These are phyloP conservation scores for Calcarisporium arbuscula DNA, from an alignment of 2,329 filamentous ascomycete species.

Conservation along the genomic window DNA sequence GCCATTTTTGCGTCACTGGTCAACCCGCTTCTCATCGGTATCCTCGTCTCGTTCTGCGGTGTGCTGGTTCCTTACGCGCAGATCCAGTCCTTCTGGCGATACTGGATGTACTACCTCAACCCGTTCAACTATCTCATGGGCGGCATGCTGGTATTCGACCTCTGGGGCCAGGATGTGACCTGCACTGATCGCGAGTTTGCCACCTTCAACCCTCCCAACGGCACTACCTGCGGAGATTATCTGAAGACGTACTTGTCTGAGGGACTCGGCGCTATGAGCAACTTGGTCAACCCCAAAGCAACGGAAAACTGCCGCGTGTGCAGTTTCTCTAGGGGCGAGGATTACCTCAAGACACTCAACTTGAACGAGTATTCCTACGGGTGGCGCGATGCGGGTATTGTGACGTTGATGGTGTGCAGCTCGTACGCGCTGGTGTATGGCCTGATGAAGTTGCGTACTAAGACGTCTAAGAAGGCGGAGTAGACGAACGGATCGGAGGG, in stretches of 20 bases:
- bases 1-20: constrained; percentile 52
- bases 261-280: constrained; percentile 38
- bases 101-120: constrained; percentile 58
- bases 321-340: constrained; percentile 48
- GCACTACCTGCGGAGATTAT: constrained; percentile 53
- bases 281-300: constrained; percentile 55
- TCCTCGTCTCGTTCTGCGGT: constrained; percentile 66
- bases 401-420: constrained; percentile 47
- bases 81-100: constrained; percentile 61
- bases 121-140: constrained; percentile 58
- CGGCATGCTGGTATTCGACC: constrained; percentile 44
- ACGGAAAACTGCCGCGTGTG: constrained; percentile 53
- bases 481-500: constrained; percentile 10
- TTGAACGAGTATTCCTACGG: constrained; percentile 55
- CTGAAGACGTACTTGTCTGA: constrained; percentile 41
- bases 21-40: constrained; percentile 49
- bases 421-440: constrained; percentile 43
- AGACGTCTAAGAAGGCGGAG: constrained; percentile 41
- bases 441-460: constrained; percentile 43
- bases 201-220: constrained; percentile 41
- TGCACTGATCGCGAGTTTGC: constrained; percentile 46
- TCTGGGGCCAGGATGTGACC: constrained; percentile 39
- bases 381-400: constrained; percentile 60
- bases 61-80: constrained; percentile 62
- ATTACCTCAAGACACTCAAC: constrained; percentile 56